Evolutionary conservation across 768 basidiomycete species (phyloP), one percentile per base, ranked within the genome.

Genomic region (Melanogaster broomeanus): DNA sequence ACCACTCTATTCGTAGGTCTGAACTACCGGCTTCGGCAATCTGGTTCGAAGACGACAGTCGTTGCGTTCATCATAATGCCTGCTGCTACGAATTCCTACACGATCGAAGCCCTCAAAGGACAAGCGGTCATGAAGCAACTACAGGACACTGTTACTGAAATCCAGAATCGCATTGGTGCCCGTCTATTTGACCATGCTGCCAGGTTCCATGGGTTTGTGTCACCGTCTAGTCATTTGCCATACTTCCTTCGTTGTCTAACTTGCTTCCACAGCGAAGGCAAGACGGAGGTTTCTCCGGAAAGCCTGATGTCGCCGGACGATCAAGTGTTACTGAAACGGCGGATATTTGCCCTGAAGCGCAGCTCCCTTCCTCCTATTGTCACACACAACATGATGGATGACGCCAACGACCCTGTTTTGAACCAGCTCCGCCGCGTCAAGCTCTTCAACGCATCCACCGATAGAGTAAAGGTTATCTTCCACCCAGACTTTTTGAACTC

Each of bases 61-160:
- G 91, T 99, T 40, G 97, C 97, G 0, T 99, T 99, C 77, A 92
- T 99, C 69, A 98, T 99, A 71, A 96, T 97, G 90, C 97, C 97
- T 19, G 97, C 97, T 6, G 73, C 90, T 10, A 98, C 93, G 1
- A 88, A 95, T 63, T 96, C 93, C 5, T 99, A 98, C 74, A 98
- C 96, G 21, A 83, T 99, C 62, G 97, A 99, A 62, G 93, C 97
- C 0, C 83, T 99, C 56, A 99, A 99, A 69, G 88, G 88, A 11
- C 97, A 98, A 63, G 97, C 97, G 13, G 97, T 98, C 44, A 98
- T 92, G 51, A 96, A 96, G 68, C 97, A 98, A 69, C 76, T 99
- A 10, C 85, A 87, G 46, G 97, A 98, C 65, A 97, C 96, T 6
- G 93, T 98, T 45, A 89, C 87, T 11, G 95, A 98, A 67, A 93